Evolutionary conservation across 768 basidiomycete species (phyloP).

Genomic region (Pleurotus citrinopileatus): DNA sequence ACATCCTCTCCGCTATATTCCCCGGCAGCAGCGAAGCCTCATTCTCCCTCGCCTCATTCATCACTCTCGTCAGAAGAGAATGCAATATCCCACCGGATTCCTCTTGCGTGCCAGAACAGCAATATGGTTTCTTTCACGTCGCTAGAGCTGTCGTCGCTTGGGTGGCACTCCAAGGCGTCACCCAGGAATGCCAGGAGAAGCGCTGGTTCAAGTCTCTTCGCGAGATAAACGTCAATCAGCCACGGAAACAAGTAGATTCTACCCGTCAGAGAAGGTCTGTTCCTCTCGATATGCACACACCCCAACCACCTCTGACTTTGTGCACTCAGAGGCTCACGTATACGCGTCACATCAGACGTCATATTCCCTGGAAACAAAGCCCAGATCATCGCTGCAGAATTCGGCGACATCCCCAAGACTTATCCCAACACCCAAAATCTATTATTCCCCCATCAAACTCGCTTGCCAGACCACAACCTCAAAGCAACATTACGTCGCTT

Average conservation of each 20-base stretch:
- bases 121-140: constrained; percentile 63
- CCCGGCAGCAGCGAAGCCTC: constrained; percentile 76
- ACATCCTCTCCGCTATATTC: constrained; percentile 68
- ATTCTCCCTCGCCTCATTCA: constrained; percentile 79
- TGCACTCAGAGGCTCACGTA: constrained; percentile 54
- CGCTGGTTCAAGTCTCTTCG: constrained; percentile 62
- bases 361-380: constrained; percentile 65
- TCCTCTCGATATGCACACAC: not conserved
- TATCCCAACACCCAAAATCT: too few relatives aligned
- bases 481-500: constrained; percentile 72
- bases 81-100: constrained; percentile 57
- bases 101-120: constrained; percentile 52
- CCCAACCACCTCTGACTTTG: not conserved
- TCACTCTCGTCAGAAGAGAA: constrained; percentile 76
- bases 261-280: constrained; percentile 31
- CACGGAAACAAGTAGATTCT: constrained; percentile 23
- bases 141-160: constrained; percentile 73
- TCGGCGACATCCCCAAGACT: constrained; percentile 51
- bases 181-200: constrained; percentile 76
- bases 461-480: constrained; percentile 45
- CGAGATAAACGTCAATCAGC: constrained; percentile 63
- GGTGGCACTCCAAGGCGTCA: constrained; percentile 79
- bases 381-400: constrained; percentile 79
- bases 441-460: too few relatives aligned
- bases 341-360: constrained; percentile 72